Base-by-base conservation (phyloP, 2,329 filamentous ascomycete genomes). In the Arthrocladium fulminans region DNA sequence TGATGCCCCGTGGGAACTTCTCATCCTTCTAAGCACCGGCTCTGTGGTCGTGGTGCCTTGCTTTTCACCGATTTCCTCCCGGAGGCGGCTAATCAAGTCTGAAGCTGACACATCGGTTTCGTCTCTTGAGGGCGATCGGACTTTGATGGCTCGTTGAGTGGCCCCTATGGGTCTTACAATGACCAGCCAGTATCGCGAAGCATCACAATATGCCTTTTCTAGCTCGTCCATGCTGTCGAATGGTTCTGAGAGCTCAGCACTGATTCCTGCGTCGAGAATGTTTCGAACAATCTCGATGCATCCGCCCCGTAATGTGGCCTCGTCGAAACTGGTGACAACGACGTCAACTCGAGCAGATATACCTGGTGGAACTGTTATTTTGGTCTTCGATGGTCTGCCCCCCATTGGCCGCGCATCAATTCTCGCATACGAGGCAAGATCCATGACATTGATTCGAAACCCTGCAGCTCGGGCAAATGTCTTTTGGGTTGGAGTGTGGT, bases 281-380 rank as follows among this genome's bases (percentile, higher is more conserved):
- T 77, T 79, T 49, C 84, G 80, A 7, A 96, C 71, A 35, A 96
- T 74, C 55, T 86, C 83, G 20, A 95, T 72, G 1, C 88, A 89
- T 0, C 77, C 76, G 0, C 83, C 84, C 32, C 86, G 81, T 10
- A 96, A 76, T 3, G 88, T 77, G 2, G 80, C 76, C 0, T 83
- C 71, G 60, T 95, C 88, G 59, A 94, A 94, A 59, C 88, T 90
- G 9, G 88, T 86, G 30, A 98, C 82, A 2, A 97, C 79, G 12
- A 92, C 86, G 63, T 97, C 89, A 60, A 89, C 95, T 74, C 56
- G 54, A 35, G 49, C 35, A 22, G 47, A 32, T 13, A 47, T 45
- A 24, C 53, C 51, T 27, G 49, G 30, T 8, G 50, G 48, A 10
- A 44, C 32, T 15, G 44, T 25, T 1, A 69, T 69, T 30, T 68